Evolutionary conservation across 2,329 filamentous ascomycete species (phyloP), one percentile per base, ranked within the genome.

Genomic region (Periconia macrospinosa): DNA sequence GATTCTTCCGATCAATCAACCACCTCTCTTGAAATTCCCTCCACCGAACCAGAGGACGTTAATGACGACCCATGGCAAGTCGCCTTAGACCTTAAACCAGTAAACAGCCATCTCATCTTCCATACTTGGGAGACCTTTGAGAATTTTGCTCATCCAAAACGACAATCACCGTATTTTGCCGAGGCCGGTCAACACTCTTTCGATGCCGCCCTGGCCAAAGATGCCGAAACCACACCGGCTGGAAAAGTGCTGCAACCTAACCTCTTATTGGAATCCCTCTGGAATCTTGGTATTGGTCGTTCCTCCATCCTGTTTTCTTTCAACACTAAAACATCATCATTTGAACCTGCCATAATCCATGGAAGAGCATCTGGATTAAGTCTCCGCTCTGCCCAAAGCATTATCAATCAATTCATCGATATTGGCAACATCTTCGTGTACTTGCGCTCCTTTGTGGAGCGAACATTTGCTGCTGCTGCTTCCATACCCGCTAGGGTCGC

Each of bases 51-150:
- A n/a, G 42, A 45, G 8, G 18, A 45, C 10, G 42, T 23, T 7
- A 2, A 45, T 3, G 65, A 67, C 10, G 72, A 78, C 51, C 53
- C 78, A 2, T 79, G 77, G 77, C 59, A 72, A 18, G 40, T 72
- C 8, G 71, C 75, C 1, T 51, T 69, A 3, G 66, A 73, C 6
- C 45, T 70, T n/a, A 67, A 66, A 6, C 65, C 65, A 1, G 64
- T 59, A 3, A 65, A 70, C 6, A 65, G 75, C 17, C 52, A 68
- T 20, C 50, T 68, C 1, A 49, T 55, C 40, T 84, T 86, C 63
- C 82, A 81, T 55, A 87, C 86, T 1, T 94, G 90, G 90, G 86
- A 91, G 59, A 75, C 73, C 1, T 92, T 92, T 62, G 74, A 80
- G 1, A 68, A 73, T 11, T 61, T 73, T 1, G 68, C 76, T n/a